phyloP scores from a whole-genome alignment of 2,329 filamentous ascomycete genomes.

The Truncatella angustata region DNA sequence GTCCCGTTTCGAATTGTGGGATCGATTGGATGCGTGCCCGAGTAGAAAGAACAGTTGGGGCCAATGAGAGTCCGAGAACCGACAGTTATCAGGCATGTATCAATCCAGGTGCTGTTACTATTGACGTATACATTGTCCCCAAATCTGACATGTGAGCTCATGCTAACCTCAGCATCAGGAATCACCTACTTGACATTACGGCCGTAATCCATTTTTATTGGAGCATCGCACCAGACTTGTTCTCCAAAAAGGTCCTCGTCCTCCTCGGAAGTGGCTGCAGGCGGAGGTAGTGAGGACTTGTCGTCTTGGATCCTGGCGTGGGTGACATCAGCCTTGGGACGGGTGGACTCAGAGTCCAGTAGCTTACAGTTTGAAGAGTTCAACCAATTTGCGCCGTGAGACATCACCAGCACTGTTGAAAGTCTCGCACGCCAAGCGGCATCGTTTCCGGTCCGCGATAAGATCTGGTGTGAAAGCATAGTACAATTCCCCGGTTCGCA shows the following conservation, averaged over 20 bases:
- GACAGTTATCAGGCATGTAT: slow-evolving; percentile 72
- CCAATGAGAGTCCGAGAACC: slow-evolving; percentile 77
- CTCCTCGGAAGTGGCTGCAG: slow-evolving; percentile 52
- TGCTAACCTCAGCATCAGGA: not conserved
- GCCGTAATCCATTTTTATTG: slow-evolving; percentile 75
- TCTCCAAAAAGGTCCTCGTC: slow-evolving; percentile 65
- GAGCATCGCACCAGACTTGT: slow-evolving; percentile 67
- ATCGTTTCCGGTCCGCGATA: slow-evolving; percentile 59
- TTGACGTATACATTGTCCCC: slow-evolving; percentile 74
- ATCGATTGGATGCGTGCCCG: slow-evolving; percentile 75
- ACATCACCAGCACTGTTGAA: slow-evolving; percentile 65
- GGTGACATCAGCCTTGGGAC: too few species aligned
- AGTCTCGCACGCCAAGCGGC: slow-evolving; percentile 56
- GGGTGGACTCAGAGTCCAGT: too few species aligned
- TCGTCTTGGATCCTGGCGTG: slow-evolving; percentile 64
- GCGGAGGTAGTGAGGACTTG: slow-evolving; percentile 60
- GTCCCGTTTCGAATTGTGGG: slow-evolving; percentile 71
- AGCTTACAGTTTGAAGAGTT: slow-evolving; percentile 68
- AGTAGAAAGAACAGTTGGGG: slow-evolving; percentile 74
- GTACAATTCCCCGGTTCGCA: slow-evolving; percentile 70
- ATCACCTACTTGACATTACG: slow-evolving; percentile 60
- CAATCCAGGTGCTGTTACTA: slow-evolving; percentile 71
- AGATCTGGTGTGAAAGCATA: slow-evolving; percentile 71
- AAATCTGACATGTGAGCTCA: slow-evolving; percentile 37
- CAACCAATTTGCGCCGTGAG: slow-evolving; percentile 59